Conservation (phyloP, 2,329 filamentous ascomycete genomes). For the Cercospora citrullina region DNA sequence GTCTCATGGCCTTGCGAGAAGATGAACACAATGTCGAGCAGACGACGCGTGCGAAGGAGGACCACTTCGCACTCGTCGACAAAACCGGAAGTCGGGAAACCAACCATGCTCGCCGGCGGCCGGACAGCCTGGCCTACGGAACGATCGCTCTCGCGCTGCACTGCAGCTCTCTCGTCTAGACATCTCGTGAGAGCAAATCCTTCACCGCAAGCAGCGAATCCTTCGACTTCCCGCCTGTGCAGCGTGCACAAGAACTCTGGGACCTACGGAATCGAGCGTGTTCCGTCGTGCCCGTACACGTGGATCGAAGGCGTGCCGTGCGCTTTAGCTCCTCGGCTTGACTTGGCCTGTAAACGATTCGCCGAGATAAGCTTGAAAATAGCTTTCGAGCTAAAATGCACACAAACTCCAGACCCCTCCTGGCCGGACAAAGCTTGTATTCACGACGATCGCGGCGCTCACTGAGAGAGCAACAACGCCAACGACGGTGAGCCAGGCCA, state of each 20-base stretch:
- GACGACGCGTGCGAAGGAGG: neutral
- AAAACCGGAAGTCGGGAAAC: neutral
- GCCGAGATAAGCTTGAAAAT: conserved; percentile 23
- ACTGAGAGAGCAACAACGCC: neutral
- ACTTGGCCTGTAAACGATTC: conserved; percentile 14
- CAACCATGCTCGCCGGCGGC: neutral
- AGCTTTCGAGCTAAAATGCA: conserved; percentile 15
- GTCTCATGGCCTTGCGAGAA: neutral
- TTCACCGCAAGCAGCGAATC: neutral
- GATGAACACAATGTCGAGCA: neutral
- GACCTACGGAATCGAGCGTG: conserved; percentile 3
- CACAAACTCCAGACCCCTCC: neutral
- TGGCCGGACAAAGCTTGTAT: conserved; percentile 18
- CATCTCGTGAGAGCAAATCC: neutral
- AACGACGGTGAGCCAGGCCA: neutral
- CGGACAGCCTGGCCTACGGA: neutral
- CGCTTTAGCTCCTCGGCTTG: conserved; percentile 8
- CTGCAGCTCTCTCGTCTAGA: neutral
- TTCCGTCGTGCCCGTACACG: conserved; percentile 17
- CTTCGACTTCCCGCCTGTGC: neutral
- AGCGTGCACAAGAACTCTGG: conserved; percentile 4
- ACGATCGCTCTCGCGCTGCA: neutral
- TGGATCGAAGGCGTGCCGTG: conserved; percentile 9
- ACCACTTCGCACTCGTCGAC: neutral
- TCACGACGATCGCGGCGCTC: conserved; percentile 1